phyloP scores from a whole-genome alignment of 176 grass and related monocot species.

The Aechmea fasciata region DNA sequence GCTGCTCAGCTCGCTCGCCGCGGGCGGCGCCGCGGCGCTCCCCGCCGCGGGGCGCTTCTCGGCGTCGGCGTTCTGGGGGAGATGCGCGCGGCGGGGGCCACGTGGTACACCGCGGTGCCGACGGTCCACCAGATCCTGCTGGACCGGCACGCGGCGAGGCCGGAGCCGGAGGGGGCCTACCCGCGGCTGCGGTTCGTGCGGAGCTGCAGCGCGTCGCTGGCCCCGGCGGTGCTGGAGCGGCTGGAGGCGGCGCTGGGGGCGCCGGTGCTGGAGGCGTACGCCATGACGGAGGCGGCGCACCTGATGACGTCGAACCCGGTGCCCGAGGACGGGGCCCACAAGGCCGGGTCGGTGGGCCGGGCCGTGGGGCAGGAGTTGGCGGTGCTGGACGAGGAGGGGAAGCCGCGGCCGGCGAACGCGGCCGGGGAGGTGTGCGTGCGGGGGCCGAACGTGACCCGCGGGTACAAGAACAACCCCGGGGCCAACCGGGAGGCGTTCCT shows the following conservation, averaged over 20 bases:
- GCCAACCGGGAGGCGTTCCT: conserved; percentile 59
- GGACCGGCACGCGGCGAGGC: conserved; percentile 42
- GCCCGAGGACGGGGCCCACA: conserved; percentile 43
- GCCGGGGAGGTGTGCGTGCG: conserved; percentile 83
- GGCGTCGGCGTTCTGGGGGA: conserved; percentile 80
- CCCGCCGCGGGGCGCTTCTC: conserved; percentile 64
- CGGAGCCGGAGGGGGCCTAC: conserved; percentile 20
- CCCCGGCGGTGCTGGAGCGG: conserved; percentile 50
- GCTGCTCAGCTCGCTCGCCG: conserved; percentile 47
- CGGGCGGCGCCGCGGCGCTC: conserved; percentile 51
- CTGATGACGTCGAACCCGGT: conserved; percentile 81
- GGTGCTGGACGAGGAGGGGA: conserved; percentile 48
- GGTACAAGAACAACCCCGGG: conserved; percentile 53
- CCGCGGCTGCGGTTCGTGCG: conserved; percentile 72
- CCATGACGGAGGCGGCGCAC: conserved; percentile 91
- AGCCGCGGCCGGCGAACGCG: not conserved
- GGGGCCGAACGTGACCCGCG: conserved; percentile 55
- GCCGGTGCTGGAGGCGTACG: conserved; percentile 84
- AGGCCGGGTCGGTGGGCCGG: conserved; percentile 49
- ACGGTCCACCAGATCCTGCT: conserved; percentile 97
- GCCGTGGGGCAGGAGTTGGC: conserved; percentile 67
- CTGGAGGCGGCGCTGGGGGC: conserved; percentile 57
- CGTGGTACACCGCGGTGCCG: conserved; percentile 91
- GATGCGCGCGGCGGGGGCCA: conserved; percentile 47
- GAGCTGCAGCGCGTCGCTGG: conserved; percentile 91